Evolutionary conservation across 2,329 filamentous ascomycete genomes (phyloP), one percentile per base, ranked within the genome.

Genomic region (Ploettnerulaceae sp.): DNA sequence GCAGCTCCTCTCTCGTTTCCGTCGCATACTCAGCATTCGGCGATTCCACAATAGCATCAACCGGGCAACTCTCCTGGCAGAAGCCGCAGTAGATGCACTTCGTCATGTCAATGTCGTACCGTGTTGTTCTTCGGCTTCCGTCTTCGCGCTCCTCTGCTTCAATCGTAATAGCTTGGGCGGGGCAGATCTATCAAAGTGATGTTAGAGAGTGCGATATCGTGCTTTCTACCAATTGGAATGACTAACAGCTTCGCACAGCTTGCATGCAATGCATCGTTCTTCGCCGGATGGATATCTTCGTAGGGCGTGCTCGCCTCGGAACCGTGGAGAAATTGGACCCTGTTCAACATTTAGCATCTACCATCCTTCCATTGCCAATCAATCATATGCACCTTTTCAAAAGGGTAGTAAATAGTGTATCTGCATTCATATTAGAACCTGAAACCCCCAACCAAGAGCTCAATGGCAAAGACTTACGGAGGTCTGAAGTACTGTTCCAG

Each of bases 81-180:
- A 95, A 94, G 41, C 93, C 93, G 69, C 93, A 97, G 81, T 97
- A 98, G 71, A 98, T 98, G 75, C 93, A 98, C 79, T 98, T 98
- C 64, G 93, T 97, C 93, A 98, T 98, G 72, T 98, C 93, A 66
- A 98, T 96, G 68, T 98, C 93, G 73, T 98, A 98, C 67, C 91
- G 83, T 50, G 91, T 96, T 41, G 93, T 98, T 66, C 93, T 82
- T 70, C 93, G 83, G 64, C 88, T 94, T 55, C 93, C 93, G 64
- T 98, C 93, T 64, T 87, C 88, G 66, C 93, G 89, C 76, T 98
- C 93, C 70, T 98, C 93, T 47, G 93, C 93, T 74, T 98, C 93
- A 62, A 98, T 98, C 43, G 93, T 98, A 69, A 98, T 98, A 64
- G 93, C 93, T 72, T 95, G 88, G 47, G 93, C 93, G 32, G 93